Conservation (phyloP, 1,284 basidiomycete species). For the Ceratobasidium sp. region DNA sequence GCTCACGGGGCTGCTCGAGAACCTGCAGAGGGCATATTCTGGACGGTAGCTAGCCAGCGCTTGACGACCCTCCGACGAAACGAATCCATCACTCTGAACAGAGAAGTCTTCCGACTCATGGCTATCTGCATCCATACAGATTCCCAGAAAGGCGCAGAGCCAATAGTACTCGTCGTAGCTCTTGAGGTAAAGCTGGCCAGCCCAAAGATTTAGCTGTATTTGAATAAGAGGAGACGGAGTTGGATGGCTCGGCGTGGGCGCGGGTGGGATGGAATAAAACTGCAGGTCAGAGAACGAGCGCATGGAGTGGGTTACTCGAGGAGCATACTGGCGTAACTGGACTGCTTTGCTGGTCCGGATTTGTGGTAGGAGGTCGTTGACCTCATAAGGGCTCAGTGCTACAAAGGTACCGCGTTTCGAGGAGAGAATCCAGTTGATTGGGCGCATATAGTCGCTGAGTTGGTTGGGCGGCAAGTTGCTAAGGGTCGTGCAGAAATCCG, state of each 20-base stretch:
- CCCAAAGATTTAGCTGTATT: slow-evolving; percentile 60
- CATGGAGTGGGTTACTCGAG: slow-evolving; percentile 58
- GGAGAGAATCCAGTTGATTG: slow-evolving; percentile 60
- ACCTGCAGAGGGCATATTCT: not conserved
- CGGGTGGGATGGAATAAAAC: slow-evolving; percentile 48
- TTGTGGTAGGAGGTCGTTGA: slow-evolving; percentile 58
- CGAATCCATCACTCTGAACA: slow-evolving; percentile 24
- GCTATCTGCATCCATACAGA: slow-evolving; percentile 50
- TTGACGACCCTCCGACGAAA: not conserved
- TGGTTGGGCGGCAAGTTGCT: not conserved
- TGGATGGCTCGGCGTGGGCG: not conserved
- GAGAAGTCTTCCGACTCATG: not conserved
- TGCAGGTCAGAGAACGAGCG: slow-evolving; percentile 54
- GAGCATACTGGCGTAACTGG: slow-evolving; percentile 62
- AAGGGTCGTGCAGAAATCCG: slow-evolving; percentile 56
- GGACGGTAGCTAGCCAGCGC: not conserved
- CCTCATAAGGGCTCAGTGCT: slow-evolving; percentile 63
- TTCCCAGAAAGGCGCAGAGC: slow-evolving; percentile 59
- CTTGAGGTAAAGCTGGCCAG: slow-evolving; percentile 62
- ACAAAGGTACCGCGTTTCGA: slow-evolving; percentile 50
- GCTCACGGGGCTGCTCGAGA: not conserved
- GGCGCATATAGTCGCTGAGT: slow-evolving; percentile 33
- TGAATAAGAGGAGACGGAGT: not conserved
- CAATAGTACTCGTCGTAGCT: slow-evolving; percentile 56
- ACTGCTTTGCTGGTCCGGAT: slow-evolving; percentile 58